phyloP scores from a whole-genome alignment of 169 alveolate species.

The Plasmodium vivax region DNA sequence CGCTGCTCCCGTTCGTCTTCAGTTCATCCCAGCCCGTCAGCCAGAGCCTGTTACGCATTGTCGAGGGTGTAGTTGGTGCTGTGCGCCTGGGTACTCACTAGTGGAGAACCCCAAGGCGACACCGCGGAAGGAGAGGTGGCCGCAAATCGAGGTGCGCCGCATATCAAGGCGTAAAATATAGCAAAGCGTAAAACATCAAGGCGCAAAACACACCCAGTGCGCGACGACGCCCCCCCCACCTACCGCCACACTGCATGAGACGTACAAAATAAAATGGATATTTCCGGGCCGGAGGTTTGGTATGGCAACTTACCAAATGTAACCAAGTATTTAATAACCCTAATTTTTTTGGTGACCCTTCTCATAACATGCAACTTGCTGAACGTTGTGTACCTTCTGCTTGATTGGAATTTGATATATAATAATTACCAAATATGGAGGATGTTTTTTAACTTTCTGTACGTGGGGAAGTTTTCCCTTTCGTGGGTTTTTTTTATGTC shows the following conservation, averaged over 20 bases:
- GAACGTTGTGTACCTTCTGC: slow-evolving; percentile 81
- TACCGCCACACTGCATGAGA: neutral
- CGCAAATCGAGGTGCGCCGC: neutral
- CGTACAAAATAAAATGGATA: slow-evolving; percentile 71
- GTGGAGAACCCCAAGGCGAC: neutral
- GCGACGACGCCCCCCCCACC: neutral
- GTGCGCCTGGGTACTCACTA: neutral
- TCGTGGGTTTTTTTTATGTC: slow-evolving; percentile 87
- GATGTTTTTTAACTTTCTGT: slow-evolving; percentile 84
- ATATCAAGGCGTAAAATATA: neutral
- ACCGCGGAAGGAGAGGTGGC: neutral
- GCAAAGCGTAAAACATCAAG: no score
- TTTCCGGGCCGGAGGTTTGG: slow-evolving; percentile 88
- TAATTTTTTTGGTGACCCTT: slow-evolving; percentile 83
- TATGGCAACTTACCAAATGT: slow-evolving; percentile 88
- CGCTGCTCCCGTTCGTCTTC: neutral
- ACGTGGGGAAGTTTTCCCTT: slow-evolving; percentile 90
- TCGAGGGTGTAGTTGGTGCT: neutral
- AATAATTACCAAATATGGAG: slow-evolving; percentile 87
- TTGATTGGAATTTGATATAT: slow-evolving; percentile 86
- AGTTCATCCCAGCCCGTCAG: neutral
- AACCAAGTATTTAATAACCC: slow-evolving; percentile 86
- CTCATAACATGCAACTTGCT: slow-evolving; percentile 81
- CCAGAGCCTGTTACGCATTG: neutral
- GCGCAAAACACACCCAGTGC: neutral